Evolutionary conservation across 352 stramenopile species (phyloP).

Genomic region (Phytophthora cactorum): DNA sequence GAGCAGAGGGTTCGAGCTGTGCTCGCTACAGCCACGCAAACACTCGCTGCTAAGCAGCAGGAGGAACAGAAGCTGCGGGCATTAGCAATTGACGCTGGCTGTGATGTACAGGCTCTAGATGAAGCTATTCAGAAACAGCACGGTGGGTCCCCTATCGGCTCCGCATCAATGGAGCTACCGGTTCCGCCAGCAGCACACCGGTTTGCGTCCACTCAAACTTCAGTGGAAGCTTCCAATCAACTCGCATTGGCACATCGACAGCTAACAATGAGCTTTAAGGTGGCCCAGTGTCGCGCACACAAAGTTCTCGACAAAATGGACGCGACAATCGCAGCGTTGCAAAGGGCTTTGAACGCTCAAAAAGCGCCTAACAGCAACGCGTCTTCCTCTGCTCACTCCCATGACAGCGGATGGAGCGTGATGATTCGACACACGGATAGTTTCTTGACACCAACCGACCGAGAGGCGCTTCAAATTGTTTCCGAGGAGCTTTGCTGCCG

Average conservation of each 20-base stretch:
- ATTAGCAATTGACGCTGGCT: slow-evolving; percentile 49
- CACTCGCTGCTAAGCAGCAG: slow-evolving; percentile 41
- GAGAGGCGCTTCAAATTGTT: slow-evolving; percentile 43
- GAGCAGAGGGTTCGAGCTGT: slow-evolving; percentile 57
- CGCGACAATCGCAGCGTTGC: slow-evolving; percentile 51
- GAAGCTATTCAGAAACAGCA: slow-evolving; percentile 50
- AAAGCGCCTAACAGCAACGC: neutral
- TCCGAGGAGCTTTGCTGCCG: slow-evolving; percentile 38
- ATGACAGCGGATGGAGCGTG: slow-evolving; percentile 27
- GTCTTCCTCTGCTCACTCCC: neutral
- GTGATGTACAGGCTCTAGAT: slow-evolving; percentile 55
- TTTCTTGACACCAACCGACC: slow-evolving; percentile 59
- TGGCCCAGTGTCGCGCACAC: slow-evolving; percentile 62
- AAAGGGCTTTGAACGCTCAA: slow-evolving; percentile 33
- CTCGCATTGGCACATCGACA: slow-evolving; percentile 67
- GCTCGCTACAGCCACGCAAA: slow-evolving; percentile 42
- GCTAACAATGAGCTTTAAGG: slow-evolving; percentile 73
- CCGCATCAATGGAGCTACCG: slow-evolving; percentile 50
- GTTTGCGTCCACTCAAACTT: slow-evolving; percentile 60
- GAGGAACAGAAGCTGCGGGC: slow-evolving; percentile 54
- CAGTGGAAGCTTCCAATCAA: slow-evolving; percentile 69
- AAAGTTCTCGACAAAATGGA: slow-evolving; percentile 68
- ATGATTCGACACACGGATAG: slow-evolving; percentile 37
- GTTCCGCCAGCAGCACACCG: slow-evolving; percentile 61
- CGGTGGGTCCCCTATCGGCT: slow-evolving; percentile 38